Base-by-base conservation (phyloP, 192 early-diverging fungal species). In the Paraglomus brasilianum region DNA sequence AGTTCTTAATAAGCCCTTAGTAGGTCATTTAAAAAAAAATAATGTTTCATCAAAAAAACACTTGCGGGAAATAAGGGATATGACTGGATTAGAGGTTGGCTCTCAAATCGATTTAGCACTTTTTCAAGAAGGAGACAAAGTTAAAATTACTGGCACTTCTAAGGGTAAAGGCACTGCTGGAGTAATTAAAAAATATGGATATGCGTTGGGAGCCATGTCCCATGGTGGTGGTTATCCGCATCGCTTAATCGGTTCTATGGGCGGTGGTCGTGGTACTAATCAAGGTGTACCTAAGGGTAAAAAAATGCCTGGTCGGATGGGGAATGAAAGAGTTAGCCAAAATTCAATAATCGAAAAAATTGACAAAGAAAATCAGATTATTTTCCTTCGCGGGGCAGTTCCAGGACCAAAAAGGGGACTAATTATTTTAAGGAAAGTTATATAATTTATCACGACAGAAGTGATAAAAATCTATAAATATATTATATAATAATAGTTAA, bases 101-200 rank as follows among this genome's bases (percentile, higher is more conserved):
- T 56, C 53, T 0, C 1, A 1, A 5, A 5, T 56, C 1, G 53
- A 56, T 22, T 17, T 30, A 17, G 3, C 10, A 4, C 24, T 56
- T 56, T 56, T 56, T 56, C 53, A 36, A 56, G 53, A 36, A 14
- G 24, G 24, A 6, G 53, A 56, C 0, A 36, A 30, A 56, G 15
- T 56, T 38, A 56, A 56, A 56, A 21, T 56, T 40, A 56, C 9
- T 17, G 53, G 53, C 1, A 30, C 1, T 56, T 56, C 53, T 8
- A 56, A 56, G 39, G 53, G 53, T 4, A 56, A 56, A 36, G 53
- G 53, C 0, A 24, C 24, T 36, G 53, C 53, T 0, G 53, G 53
- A 9, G 53, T 56, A 56, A 56, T 56, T 56, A 56, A 56, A 36
- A 56, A 38, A 56, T 9, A 56, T 11, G 53, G 53, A 1, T 56